These are phyloP conservation scores for Babesia caballi DNA, from an alignment of 169 alveolate genomes.

Conservation along the genomic window DNA sequence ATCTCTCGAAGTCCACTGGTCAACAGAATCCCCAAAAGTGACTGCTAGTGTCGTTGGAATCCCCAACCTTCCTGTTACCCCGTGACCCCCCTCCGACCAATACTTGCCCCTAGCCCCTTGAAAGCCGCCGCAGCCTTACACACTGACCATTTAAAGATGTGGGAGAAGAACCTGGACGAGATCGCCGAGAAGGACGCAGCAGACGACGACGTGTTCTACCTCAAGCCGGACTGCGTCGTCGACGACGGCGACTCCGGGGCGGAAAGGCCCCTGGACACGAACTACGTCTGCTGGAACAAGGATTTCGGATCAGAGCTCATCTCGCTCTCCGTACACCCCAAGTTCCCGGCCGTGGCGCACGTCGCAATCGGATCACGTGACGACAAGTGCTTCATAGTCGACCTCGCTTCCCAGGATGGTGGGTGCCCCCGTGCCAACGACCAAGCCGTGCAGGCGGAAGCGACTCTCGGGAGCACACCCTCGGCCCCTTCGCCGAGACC, in stretches of 20 bases:
- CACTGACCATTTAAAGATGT: conserved; percentile 3
- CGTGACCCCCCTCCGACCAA: too few relatives aligned
- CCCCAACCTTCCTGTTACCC: too few relatives aligned
- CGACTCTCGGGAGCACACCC: not conserved
- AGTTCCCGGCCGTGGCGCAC: conserved; percentile 55
- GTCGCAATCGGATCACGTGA: conserved; percentile 59
- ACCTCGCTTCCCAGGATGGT: conserved; percentile 29
- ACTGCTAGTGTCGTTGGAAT: too few relatives aligned
- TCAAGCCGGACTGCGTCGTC: conserved; percentile 34
- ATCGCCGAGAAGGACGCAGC: conserved; percentile 36
- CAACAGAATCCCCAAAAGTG: too few relatives aligned
- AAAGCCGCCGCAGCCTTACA: too few relatives aligned
- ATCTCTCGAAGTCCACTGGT: not conserved
- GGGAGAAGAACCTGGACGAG: conserved; percentile 13
- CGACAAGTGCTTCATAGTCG: conserved; percentile 42
- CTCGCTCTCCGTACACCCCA: conserved; percentile 53
- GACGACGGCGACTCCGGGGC: conserved; percentile 10
- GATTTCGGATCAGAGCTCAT: conserved; percentile 22
- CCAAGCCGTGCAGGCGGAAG: not conserved
- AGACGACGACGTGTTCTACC: conserved; percentile 43
- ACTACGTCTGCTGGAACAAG: conserved; percentile 46
- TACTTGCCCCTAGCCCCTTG: too few relatives aligned
- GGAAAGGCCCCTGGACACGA: conserved; percentile 17
- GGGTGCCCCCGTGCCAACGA: not conserved
- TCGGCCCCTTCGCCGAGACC: conserved; percentile 62